Percentiles rank a stretch among this genome's conserved stretches.
Conservation (phyloP, 768 basidiomycete species). For the Clathrus columnatus region DNA sequence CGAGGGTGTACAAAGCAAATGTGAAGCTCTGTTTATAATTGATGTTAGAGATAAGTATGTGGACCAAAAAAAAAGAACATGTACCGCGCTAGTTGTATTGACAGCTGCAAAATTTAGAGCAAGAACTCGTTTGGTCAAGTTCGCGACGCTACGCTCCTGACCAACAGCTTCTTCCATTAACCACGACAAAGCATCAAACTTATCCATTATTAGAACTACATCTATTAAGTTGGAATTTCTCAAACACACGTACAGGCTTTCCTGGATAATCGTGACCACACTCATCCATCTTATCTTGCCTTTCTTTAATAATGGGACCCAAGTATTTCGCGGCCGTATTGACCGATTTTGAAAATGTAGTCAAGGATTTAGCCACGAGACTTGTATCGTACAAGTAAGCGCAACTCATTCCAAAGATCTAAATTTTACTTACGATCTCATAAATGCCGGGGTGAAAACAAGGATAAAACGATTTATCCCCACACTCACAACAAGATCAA, state of each 20-base stretch:
- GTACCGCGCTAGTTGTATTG: conserved; percentile 34
- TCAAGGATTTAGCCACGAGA: neutral
- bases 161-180: conserved; percentile 25
- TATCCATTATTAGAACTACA: neutral
- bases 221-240: neutral
- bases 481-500: conserved; percentile 30
- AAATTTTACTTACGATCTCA: conserved; percentile 31
- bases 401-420: conserved; percentile 8
- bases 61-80: conserved; percentile 1
- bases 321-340: conserved; percentile 12
- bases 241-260: conserved; percentile 25
- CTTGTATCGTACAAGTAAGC: neutral
- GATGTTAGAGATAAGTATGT: neutral
- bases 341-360: neutral
- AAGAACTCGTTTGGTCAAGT: conserved; percentile 25
- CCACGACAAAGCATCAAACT: conserved; percentile 35
- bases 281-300: conserved; percentile 22
- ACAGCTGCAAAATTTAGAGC: conserved; percentile 33
- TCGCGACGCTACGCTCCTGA: conserved; percentile 19
- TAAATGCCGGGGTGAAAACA: conserved; percentile 29
- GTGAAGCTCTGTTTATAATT: conserved; percentile 19
- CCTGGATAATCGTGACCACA: conserved; percentile 26
- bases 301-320: conserved; percentile 22
- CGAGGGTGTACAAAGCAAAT: conserved; percentile 11
- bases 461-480: conserved; percentile 25